Percentiles rank a stretch among this genome's conserved stretches.
Conservation (phyloP, 2,329 filamentous ascomycete species). For the Cytospora mali region DNA sequence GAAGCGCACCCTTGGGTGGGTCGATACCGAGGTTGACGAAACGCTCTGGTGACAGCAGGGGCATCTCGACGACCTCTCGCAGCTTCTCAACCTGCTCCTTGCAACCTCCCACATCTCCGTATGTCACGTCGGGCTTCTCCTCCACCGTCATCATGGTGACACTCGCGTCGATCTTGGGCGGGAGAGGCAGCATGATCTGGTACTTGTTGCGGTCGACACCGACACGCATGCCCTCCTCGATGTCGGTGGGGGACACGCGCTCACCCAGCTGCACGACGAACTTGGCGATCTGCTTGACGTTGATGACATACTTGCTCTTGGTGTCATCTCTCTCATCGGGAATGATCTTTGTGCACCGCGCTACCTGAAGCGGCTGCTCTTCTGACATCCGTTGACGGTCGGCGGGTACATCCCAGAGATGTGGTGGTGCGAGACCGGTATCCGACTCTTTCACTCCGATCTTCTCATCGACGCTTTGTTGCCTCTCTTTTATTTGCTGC, state of each 20-base stretch:
- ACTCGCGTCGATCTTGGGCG: slow-evolving; percentile 97
- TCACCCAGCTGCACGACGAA: slow-evolving; percentile 98
- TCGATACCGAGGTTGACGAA: slow-evolving; percentile 99
- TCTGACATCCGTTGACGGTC: slow-evolving; percentile 98
- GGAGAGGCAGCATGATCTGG: slow-evolving; percentile 93
- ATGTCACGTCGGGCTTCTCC: slow-evolving; percentile 98
- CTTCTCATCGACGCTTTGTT: slow-evolving; percentile 98
- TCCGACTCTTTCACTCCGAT: slow-evolving; percentile 97
- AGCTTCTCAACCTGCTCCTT: slow-evolving; percentile 99
- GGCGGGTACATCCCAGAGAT: slow-evolving; percentile 97
- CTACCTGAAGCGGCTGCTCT: slow-evolving; percentile 96
- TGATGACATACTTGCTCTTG: slow-evolving; percentile 99
- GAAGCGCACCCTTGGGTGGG: slow-evolving; percentile 92
- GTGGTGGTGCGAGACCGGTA: slow-evolving; percentile 94
- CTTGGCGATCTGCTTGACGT: slow-evolving; percentile 99
- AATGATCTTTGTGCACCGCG: slow-evolving; percentile 98
- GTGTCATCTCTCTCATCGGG: slow-evolving; percentile 92
- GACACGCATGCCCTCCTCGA: slow-evolving; percentile 98
- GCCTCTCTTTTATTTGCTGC: slow-evolving; percentile 99
- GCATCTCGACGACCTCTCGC: slow-evolving; percentile 98
- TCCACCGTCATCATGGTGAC: slow-evolving; percentile 99
- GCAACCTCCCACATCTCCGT: slow-evolving; percentile 97
- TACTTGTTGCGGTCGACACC: slow-evolving; percentile 99
- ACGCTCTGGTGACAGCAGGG: slow-evolving; percentile 89
- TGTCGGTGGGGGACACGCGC: slow-evolving; percentile 95